Conservation (phyloP, 352 stramenopile genomes). For the Pilasporangium apinafurcum region DNA sequence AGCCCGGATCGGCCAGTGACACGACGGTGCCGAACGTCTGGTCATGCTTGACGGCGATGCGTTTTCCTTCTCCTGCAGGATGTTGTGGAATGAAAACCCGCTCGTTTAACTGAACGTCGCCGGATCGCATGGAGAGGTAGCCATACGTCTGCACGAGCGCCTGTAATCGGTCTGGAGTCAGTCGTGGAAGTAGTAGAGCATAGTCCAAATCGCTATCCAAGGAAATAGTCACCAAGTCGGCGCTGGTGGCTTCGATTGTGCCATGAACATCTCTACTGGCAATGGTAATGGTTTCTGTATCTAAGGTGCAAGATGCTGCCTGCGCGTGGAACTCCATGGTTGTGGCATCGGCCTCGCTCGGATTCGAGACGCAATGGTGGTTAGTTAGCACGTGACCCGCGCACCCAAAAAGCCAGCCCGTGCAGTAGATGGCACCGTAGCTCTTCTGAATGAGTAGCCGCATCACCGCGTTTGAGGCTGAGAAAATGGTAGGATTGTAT, state of each 20-base stretch:
- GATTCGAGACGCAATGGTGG: slow-evolving; percentile 35
- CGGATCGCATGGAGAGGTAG: slow-evolving; percentile 27
- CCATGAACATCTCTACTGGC: too few species aligned
- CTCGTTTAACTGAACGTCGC: slow-evolving; percentile 11
- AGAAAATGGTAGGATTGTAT: slow-evolving; percentile 8
- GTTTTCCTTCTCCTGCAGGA: slow-evolving; percentile 33
- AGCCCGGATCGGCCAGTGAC: slow-evolving; percentile 17
- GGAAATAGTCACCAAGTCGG: slow-evolving; percentile 25
- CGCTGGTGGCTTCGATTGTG: slow-evolving; percentile 16
- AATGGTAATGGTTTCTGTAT: slow-evolving; percentile 14
- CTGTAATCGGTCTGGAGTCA: slow-evolving; percentile 5
- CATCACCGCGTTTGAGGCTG: slow-evolving; percentile 15
- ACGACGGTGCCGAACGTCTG: slow-evolving; percentile 16
- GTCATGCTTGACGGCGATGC: slow-evolving; percentile 33
- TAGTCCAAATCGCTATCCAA: slow-evolving; percentile 24
- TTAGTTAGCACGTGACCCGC: slow-evolving; percentile 55
- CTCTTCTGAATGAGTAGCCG: slow-evolving; percentile 41
- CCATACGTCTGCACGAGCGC: slow-evolving; percentile 25
- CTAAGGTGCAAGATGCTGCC: slow-evolving; percentile 8
- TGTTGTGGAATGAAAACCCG: slow-evolving; percentile 56
- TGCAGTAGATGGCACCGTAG: slow-evolving; percentile 33
- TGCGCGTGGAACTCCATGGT: slow-evolving; percentile 46
- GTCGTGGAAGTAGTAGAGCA: slow-evolving; percentile 18
- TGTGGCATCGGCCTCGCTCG: slow-evolving; percentile 18
- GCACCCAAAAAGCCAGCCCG: slow-evolving; percentile 44